Evolutionary conservation across 202 grass and related monocot species (phyloP), one percentile per base, ranked within the genome.

Genomic region (Musa balbisiana): DNA sequence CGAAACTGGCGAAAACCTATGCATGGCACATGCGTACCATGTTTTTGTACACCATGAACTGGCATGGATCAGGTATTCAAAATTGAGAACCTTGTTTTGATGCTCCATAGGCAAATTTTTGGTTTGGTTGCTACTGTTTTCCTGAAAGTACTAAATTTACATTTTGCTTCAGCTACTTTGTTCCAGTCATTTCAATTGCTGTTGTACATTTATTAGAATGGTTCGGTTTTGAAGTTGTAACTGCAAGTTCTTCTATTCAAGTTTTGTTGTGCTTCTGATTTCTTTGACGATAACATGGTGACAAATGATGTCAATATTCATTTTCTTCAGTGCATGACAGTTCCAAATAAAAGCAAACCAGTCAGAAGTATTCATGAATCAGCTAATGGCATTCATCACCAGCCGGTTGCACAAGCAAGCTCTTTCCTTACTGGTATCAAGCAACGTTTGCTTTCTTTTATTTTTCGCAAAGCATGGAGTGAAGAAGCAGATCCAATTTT

Each of bases 371-470:
- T 63, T 64, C 25, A 53, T 22, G 9, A 80, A 62, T 4, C 67
- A 75, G 8, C 73, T 82, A 84, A 73, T 82, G 79, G 27, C 24
- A 69, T 23, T 78, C 76, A 64, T 73, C 78, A 21, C 43, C 55
- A 78, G 79, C 84, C 91, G 88, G 76, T 80, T 86, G 78, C 62
- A 77, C 78, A 24, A 10, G 88, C 80, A 26, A 81, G 62, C 82
- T 86, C 86, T 64, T 91, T 91, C 83, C 86, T 97, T 90, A 83
- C 86, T 86, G 90, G 90, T 76, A 89, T 97, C 81, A 97, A 97
- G 87, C 93, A 97, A 73, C 86, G 93, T 15, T 62, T 97, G 75
- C 83, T 97, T 59, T 97, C 93, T 22, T 93, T 86, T 82, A 93
- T 97, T 90, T 97, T 93, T 84, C 79, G 84, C 65, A 89, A 89